Base-by-base conservation (phyloP, 106 monocot genomes). In the Hemerocallis citrina region DNA sequence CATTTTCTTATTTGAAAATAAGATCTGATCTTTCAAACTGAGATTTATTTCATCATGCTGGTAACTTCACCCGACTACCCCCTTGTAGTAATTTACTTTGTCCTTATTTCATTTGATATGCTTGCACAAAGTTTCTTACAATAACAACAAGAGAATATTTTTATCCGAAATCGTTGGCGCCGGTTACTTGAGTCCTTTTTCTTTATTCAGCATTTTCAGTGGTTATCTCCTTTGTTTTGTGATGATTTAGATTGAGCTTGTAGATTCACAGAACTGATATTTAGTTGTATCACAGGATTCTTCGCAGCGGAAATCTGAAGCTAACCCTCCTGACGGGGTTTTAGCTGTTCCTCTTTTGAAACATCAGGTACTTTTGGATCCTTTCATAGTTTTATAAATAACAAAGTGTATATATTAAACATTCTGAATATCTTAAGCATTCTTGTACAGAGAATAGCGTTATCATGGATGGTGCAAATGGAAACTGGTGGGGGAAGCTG, bases 261-360 rank as follows among this genome's bases (percentile, higher is more conserved):
- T 54, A 54, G 16, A n/a, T 1, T 33, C 31, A 34, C n/a, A n/a
- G 37, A 38, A 38, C 36, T 22, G 6, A 41, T 2, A 30, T 39
- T 20, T 36, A 49, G 20, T 68, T 71, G 20, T n/a, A 51, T 65
- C 31, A 34, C 77, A 92, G 92, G 92, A 80, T 78, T 51, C 87
- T 52, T 83, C 92, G 43, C 86, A 86, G 73, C 80, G 77, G 47
- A 83, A 76, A 33, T 78, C 73, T 36, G 92, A 92, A 73, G 69
- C 80, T 49, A 77, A 28, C 33, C 83, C 75, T 6, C 92, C 92
- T 63, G 83, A 84, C 44, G 92, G 92, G 17, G 63, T 81, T 75
- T 69, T 92, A 38, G 41, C 83, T 25, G 87, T 92, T 75, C 69
- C 80, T 58, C 59, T 92, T 6, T 66, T 92, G 68, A 83, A 78